These are phyloP conservation scores for Verticillium zaregamsianum DNA, from an alignment of 2,329 filamentous ascomycete genomes.

Conservation along the genomic window DNA sequence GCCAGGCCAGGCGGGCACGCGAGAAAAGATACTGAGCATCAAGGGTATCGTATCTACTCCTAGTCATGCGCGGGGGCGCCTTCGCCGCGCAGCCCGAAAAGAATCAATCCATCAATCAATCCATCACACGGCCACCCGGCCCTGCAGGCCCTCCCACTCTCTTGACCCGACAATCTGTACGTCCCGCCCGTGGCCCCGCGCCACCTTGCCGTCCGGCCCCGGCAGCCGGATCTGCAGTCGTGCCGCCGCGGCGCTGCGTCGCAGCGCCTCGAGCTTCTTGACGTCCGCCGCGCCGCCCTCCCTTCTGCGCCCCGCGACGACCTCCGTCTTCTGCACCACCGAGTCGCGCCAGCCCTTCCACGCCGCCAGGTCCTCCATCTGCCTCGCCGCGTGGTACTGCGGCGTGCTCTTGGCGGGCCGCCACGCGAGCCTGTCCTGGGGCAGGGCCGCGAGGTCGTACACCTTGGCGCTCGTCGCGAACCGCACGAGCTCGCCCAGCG, in stretches of 20 bases:
- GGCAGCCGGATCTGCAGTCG: slow-evolving; percentile 47
- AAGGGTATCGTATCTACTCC: slow-evolving; percentile 2
- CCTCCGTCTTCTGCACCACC: slow-evolving; percentile 48
- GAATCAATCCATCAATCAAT: slow-evolving; percentile 5
- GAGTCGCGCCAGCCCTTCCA: slow-evolving; percentile 57
- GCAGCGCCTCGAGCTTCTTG: slow-evolving; percentile 23
- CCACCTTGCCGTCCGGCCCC: slow-evolving; percentile 38
- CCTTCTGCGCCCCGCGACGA: slow-evolving; percentile 24
- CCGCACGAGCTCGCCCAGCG: slow-evolving; percentile 59
- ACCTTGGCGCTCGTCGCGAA: slow-evolving; percentile 53
- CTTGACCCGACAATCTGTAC: slow-evolving; percentile 49
- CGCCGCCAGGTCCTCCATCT: slow-evolving; percentile 60
- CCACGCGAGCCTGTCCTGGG: slow-evolving; percentile 61
- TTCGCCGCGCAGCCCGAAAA: not conserved
- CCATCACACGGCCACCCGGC: slow-evolving; percentile 27
- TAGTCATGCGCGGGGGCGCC: not conserved
- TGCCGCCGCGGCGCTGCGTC: slow-evolving; percentile 32
- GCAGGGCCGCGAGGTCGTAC: slow-evolving; percentile 55
- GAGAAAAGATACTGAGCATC: not conserved
- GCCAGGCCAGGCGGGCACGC: not conserved
- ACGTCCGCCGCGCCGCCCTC: slow-evolving; percentile 13
- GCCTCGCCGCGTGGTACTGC: slow-evolving; percentile 61
- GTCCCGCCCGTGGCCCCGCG: slow-evolving; percentile 29
- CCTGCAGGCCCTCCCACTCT: slow-evolving; percentile 54
- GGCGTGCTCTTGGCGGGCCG: slow-evolving; percentile 59